A percentile compares a stretch with the other conserved stretches of the same genome.
These are phyloP conservation scores for Pestalotiopsis sp. DNA, from an alignment of 2,329 filamentous ascomycete genomes.

Conservation along the genomic window DNA sequence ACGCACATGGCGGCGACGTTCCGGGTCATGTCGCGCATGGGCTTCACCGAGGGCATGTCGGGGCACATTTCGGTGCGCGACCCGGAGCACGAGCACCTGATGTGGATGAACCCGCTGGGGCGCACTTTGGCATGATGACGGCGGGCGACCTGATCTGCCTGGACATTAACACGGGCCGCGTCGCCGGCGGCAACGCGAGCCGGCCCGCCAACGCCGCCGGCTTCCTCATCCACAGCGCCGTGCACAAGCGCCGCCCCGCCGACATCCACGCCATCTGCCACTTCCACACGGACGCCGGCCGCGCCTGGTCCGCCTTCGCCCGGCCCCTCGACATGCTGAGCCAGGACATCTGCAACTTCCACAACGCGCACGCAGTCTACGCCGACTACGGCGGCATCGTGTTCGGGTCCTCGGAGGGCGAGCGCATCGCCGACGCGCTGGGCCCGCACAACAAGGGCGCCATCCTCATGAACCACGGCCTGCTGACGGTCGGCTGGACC, in stretches of 20 bases:
- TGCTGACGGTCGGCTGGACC: constrained; percentile 70
- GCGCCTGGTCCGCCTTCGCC: constrained; percentile 69
- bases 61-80: constrained; percentile 67
- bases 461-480: constrained; percentile 71
- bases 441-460: constrained; percentile 59
- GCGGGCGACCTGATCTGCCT: constrained; percentile 69
- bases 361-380: constrained; percentile 67
- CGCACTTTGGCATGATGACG: constrained; percentile 67
- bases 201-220: constrained; percentile 68
- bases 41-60: constrained; percentile 61
- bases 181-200: constrained; percentile 63
- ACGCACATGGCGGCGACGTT: constrained; percentile 70
- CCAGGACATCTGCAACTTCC: constrained; percentile 67
- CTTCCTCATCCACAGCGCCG: constrained; percentile 69
- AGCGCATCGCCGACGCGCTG: constrained; percentile 63
- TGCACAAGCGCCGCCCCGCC: constrained; percentile 64
- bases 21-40: constrained; percentile 66
- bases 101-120: constrained; percentile 72
- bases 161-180: constrained; percentile 56
- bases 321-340: constrained; percentile 70
- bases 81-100: constrained; percentile 59
- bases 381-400: constrained; percentile 53
- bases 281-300: constrained; percentile 65
- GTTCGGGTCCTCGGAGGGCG: constrained; percentile 65
- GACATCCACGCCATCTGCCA: constrained; percentile 70